phyloP scores from a whole-genome alignment of 2,329 filamentous ascomycete species.

The Cyclaneusma minus region DNA sequence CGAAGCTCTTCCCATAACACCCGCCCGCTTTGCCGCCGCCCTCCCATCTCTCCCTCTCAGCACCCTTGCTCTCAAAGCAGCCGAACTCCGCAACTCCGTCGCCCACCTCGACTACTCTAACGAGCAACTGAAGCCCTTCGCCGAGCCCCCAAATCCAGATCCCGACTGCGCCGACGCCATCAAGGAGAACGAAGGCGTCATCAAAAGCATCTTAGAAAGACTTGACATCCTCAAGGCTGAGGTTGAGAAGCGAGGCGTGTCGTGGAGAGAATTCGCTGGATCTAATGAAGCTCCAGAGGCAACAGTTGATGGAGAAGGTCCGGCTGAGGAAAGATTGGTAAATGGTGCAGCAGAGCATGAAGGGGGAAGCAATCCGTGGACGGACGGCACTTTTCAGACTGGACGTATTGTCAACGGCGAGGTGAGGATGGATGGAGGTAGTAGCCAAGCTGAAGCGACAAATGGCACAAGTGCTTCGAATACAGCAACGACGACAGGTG shows the following conservation, averaged over 20 bases:
- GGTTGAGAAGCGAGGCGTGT: conserved; percentile 46
- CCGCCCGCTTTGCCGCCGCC: conserved; percentile 48
- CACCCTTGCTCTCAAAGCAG: conserved; percentile 56
- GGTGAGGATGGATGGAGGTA: conserved; percentile 25
- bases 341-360: conserved; percentile 9
- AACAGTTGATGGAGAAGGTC: conserved; percentile 25
- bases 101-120: conserved; percentile 62
- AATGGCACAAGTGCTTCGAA: conserved; percentile 5
- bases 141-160: conserved; percentile 39
- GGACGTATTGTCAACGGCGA: conserved; percentile 37
- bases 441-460: conserved; percentile 3
- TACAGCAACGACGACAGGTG: conserved; percentile 18
- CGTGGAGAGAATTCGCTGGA: no score
- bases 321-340: conserved; percentile 7
- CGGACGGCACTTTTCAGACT: conserved; percentile 47
- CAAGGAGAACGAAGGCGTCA: conserved; percentile 53
- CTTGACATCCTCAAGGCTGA: conserved; percentile 46
- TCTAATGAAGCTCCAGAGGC: no score
- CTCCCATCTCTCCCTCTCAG: conserved; percentile 46
- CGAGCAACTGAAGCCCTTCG: conserved; percentile 54
- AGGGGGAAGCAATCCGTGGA: conserved; percentile 28
- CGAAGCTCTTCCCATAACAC: conserved; percentile 42
- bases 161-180: conserved; percentile 62
- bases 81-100: conserved; percentile 62
- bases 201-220: conserved; percentile 50